Evolutionary conservation across 2,329 filamentous ascomycete species (phyloP).

Genomic region (Sclerotinia trifoliorum): DNA sequence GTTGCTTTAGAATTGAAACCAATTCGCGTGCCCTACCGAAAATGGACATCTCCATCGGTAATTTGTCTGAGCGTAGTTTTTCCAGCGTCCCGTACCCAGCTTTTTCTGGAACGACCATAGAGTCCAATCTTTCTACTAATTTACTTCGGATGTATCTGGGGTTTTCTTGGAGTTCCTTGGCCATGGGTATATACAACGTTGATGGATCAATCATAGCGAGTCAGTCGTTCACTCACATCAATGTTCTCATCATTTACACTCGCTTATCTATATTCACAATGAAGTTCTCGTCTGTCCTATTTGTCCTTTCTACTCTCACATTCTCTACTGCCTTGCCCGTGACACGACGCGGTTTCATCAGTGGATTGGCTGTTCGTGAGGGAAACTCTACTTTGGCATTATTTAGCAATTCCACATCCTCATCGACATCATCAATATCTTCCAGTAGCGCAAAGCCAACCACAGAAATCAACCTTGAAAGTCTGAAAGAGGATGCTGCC

Average conservation of each 20-base stretch:
- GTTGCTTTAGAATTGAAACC: conserved; percentile 1
- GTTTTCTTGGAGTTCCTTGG: conserved; percentile 16
- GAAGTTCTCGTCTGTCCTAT: conserved; percentile 9
- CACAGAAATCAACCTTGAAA: not conserved
- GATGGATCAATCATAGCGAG: not conserved
- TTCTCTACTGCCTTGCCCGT: conserved; percentile 15
- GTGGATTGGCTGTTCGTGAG: not conserved
- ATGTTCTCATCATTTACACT: conserved; percentile 5
- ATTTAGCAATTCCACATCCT: conserved; percentile 6
- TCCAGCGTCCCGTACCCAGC: conserved; percentile 6
- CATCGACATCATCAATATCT: not conserved
- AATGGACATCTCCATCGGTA: not conserved
- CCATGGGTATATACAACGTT: conserved; percentile 14
- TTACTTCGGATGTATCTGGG: conserved; percentile 13
- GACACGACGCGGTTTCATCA: not conserved
- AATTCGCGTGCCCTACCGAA: not conserved
- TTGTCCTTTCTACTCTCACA: conserved; percentile 4
- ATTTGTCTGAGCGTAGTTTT: not conserved
- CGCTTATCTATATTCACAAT: conserved; percentile 8
- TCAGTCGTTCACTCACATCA: not conserved
- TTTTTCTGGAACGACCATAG: not conserved
- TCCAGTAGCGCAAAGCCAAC: not conserved
- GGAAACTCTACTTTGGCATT: conserved; percentile 1
- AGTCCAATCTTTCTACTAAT: not conserved
- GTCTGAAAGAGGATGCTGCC: not conserved